Percentiles rank a stretch among this genome's conserved stretches.
Evolutionary conservation across 1,284 basidiomycete genomes (phyloP).

Genomic region (Cutaneotrichosporon cutaneum): DNA sequence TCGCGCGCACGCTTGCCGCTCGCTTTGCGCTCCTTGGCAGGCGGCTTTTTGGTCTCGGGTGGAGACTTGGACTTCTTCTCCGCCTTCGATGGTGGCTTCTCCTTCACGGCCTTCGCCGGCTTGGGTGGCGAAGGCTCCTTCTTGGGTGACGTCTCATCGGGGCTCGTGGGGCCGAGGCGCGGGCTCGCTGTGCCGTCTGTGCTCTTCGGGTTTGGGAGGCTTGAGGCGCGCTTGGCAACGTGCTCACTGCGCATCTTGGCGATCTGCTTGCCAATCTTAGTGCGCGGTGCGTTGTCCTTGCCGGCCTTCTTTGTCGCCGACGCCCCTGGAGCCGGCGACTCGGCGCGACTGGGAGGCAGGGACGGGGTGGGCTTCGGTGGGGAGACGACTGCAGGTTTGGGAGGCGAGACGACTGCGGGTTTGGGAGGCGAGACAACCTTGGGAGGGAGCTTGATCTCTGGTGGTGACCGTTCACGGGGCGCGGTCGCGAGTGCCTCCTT

Average conservation of each 20-base stretch:
- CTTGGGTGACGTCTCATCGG: not conserved
- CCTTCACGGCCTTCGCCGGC: conserved; percentile 5
- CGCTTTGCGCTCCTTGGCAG: conserved; percentile 6
- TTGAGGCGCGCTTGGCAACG: conserved; percentile 24
- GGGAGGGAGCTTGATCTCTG: not conserved
- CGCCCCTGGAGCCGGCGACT: conserved; percentile 14
- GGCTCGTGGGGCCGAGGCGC: conserved; percentile 3
- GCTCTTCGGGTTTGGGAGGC: conserved; percentile 27
- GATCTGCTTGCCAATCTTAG: conserved; percentile 33
- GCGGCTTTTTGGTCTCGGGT: not conserved
- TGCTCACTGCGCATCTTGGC: conserved; percentile 35
- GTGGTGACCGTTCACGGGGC: conserved; percentile 8
- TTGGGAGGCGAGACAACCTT: conserved; percentile 7
- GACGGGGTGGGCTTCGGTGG: conserved; percentile 5
- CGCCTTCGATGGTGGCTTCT: not conserved
- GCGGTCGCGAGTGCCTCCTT: conserved; percentile 26
- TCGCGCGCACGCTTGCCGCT: conserved; percentile 15
- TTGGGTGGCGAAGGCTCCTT: conserved; percentile 5
- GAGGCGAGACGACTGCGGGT: conserved; percentile 2
- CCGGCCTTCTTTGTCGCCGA: conserved; percentile 11
- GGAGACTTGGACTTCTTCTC: conserved; percentile 7
- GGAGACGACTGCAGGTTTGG: conserved; percentile 6
- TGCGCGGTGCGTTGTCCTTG: conserved; percentile 18
- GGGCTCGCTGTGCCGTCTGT: conserved; percentile 23
- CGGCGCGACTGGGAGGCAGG: conserved; percentile 8